Conservation (phyloP, 2,329 filamentous ascomycete species). For the Fusarium bulbicola region DNA sequence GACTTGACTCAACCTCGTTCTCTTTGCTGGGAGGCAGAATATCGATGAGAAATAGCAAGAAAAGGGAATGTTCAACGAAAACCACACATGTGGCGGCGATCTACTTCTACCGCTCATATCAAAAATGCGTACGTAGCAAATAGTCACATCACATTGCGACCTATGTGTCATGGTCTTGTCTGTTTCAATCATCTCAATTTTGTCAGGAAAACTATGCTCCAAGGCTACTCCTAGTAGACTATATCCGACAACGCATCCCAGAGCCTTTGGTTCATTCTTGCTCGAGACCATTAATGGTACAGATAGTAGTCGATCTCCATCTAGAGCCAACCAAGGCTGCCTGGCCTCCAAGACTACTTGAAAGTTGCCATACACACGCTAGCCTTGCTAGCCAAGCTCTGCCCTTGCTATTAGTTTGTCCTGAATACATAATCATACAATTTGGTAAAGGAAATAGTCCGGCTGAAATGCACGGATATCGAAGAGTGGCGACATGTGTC, state of each 20-base stretch:
- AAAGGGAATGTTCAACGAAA: neutral
- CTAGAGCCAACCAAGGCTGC: conserved; percentile 3
- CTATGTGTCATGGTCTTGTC: neutral
- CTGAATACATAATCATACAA: neutral
- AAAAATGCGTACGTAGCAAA: neutral
- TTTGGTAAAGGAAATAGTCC: neutral
- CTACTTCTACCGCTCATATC: neutral
- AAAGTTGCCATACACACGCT: neutral
- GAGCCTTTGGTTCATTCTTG: neutral
- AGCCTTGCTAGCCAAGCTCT: neutral
- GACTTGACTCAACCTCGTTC: neutral
- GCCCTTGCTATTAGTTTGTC: neutral
- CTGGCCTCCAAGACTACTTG: conserved; percentile 5
- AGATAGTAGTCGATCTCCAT: neutral
- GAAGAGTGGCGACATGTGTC: neutral
- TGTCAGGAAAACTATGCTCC: neutral
- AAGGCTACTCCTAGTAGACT: neutral
- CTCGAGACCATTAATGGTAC: neutral
- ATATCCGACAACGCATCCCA: neutral
- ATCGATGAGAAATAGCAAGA: neutral
- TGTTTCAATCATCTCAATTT: neutral
- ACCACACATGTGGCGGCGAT: too few relatives aligned
- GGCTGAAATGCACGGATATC: neutral
- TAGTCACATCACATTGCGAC: neutral
- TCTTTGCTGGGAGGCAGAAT: neutral